phyloP scores from a whole-genome alignment of 2,329 filamentous ascomycete species.

The Monosporascus sp. region DNA sequence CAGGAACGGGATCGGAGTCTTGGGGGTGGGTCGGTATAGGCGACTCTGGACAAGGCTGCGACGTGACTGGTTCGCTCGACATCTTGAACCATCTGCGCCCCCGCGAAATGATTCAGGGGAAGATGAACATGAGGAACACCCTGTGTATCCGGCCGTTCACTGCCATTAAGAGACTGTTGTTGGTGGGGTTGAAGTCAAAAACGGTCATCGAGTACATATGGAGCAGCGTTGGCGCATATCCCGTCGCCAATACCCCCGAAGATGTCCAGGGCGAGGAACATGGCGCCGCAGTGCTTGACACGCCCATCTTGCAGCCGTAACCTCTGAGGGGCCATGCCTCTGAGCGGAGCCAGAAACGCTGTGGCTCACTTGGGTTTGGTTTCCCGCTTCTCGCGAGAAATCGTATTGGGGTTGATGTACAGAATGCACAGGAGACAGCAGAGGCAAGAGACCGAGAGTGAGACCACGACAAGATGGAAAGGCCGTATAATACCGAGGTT shows the following conservation, averaged over 20 bases:
- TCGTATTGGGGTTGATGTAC: constrained; percentile 17
- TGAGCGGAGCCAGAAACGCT: constrained; percentile 11
- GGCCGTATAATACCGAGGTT: constrained; percentile 13
- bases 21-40: constrained; percentile 13
- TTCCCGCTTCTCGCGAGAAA: constrained; percentile 8
- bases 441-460: constrained; percentile 9
- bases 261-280: constrained; percentile 16
- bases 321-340: constrained; percentile 13
- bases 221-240: constrained; percentile 17
- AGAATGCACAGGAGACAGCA: constrained; percentile 14
- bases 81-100: constrained; percentile 14
- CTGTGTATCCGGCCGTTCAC: constrained; percentile 14
- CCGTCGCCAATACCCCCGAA: constrained; percentile 19
- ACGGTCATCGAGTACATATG: constrained; percentile 21
- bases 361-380: constrained; percentile 8
- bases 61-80: not conserved
- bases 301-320: constrained; percentile 13
- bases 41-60: constrained; percentile 2
- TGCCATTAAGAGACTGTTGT: constrained; percentile 18
- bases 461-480: constrained; percentile 16
- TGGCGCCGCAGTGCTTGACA: constrained; percentile 13
- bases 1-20: constrained; percentile 13
- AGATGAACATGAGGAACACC: constrained; percentile 21
- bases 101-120: constrained; percentile 18
- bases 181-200: constrained; percentile 15